phyloP scores from a whole-genome alignment of 2,329 filamentous ascomycete genomes.

The Botryotinia narcissicola region DNA sequence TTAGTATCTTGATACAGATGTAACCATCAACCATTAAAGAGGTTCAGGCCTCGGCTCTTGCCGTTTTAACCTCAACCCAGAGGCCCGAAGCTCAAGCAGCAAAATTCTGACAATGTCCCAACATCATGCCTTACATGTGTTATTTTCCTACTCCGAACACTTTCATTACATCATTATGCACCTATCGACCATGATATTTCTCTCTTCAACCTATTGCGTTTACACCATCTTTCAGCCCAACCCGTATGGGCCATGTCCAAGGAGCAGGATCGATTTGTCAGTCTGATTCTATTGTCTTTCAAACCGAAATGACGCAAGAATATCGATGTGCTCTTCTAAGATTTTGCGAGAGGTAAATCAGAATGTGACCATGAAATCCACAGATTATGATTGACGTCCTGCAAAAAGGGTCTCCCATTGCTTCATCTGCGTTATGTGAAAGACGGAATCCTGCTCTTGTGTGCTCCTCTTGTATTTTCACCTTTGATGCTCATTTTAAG shows the following conservation, averaged over 20 bases:
- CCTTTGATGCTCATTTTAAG: neutral
- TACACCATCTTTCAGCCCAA: neutral
- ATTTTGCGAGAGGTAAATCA: neutral
- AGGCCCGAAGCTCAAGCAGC: neutral
- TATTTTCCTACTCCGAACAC: fast-evolving
- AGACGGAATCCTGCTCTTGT: neutral
- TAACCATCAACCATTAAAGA: neutral
- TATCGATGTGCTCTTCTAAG: neutral
- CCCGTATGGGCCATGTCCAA: too few species aligned
- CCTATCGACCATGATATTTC: fast-evolving
- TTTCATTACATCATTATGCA: neutral
- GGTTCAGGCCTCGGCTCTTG: neutral
- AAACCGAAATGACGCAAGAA: neutral
- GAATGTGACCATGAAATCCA: too few species aligned
- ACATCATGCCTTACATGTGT: neutral
- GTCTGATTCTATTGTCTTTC: neutral
- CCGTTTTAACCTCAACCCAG: neutral
- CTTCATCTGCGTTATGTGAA: neutral
- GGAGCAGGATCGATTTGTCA: too few species aligned
- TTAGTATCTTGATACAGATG: neutral
- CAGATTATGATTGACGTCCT: neutral
- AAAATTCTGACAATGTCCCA: neutral
- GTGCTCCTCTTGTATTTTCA: fast-evolving
- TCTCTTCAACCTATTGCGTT: neutral
- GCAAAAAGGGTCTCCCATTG: neutral